Conservation (phyloP, 345 rosid genomes). For the Crucihimalaya himalaica region DNA sequence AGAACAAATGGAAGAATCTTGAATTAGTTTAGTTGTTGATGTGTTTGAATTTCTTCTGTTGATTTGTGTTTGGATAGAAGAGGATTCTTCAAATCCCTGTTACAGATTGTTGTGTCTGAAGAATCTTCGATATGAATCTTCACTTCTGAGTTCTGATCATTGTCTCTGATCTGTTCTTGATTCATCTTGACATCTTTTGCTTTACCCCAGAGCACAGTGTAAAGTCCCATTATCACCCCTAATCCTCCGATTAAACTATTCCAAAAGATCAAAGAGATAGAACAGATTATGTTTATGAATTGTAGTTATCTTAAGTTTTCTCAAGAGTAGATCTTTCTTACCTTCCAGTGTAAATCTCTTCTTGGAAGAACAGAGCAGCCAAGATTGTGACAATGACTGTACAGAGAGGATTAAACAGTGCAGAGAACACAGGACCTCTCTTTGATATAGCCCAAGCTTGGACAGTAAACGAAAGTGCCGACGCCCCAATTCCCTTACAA, state of each 20-base stretch:
- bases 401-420: slow-evolving; percentile 64
- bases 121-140: slow-evolving; percentile 45
- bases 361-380: slow-evolving; percentile 59
- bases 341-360: slow-evolving; percentile 60
- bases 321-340: neutral
- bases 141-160: slow-evolving; percentile 33
- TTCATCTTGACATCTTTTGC: slow-evolving; percentile 48
- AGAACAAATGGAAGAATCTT: slow-evolving; percentile 16
- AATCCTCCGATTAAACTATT: slow-evolving; percentile 61
- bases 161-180: slow-evolving; percentile 23
- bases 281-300: neutral
- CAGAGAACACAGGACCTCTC: slow-evolving; percentile 65
- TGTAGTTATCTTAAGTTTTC: neutral
- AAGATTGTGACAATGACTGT: slow-evolving; percentile 59
- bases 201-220: slow-evolving; percentile 67
- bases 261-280: neutral
- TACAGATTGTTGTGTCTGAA: slow-evolving; percentile 28
- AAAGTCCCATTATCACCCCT: slow-evolving; percentile 53
- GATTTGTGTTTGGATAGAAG: slow-evolving; percentile 45
- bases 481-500: slow-evolving; percentile 48
- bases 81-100: slow-evolving; percentile 48
- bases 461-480: slow-evolving; percentile 53
- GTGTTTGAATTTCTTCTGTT: slow-evolving; percentile 33
- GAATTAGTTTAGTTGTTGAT: slow-evolving; percentile 9
- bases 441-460: slow-evolving; percentile 65